These are phyloP conservation scores for Mycoemilia scoparia DNA, from an alignment of 192 early-diverging fungal species.

Conservation along the genomic window DNA sequence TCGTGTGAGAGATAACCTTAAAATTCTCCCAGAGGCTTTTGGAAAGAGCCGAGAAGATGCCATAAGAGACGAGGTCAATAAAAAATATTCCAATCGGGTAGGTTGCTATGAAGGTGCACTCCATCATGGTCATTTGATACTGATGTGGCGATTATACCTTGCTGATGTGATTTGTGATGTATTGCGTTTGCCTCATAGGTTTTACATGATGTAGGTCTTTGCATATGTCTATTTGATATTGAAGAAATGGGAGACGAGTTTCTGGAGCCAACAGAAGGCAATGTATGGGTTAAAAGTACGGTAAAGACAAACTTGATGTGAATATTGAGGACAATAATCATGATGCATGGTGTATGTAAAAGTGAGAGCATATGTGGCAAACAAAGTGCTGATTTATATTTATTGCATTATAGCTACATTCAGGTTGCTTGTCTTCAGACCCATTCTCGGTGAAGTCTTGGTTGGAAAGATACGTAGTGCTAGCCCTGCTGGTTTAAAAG, in stretches of 20 bases:
- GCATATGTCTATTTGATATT: slow-evolving; percentile 69
- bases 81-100: slow-evolving; percentile 83
- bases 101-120: too few relatives aligned
- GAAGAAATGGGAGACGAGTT: slow-evolving; percentile 65
- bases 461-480: slow-evolving; percentile 58
- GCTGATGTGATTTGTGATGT: neutral
- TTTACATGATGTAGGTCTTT: slow-evolving; percentile 77
- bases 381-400: too few relatives aligned
- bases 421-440: slow-evolving; percentile 75
- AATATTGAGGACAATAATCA: too few relatives aligned
- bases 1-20: slow-evolving; percentile 66
- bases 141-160: too few relatives aligned
- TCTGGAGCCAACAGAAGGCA: slow-evolving; percentile 67
- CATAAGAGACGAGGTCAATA: slow-evolving; percentile 73
- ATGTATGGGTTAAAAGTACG: slow-evolving; percentile 48
- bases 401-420: slow-evolving; percentile 40
- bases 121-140: too few relatives aligned
- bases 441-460: slow-evolving; percentile 75
- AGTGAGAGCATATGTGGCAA: neutral
- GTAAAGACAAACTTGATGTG: too few relatives aligned
- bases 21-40: slow-evolving; percentile 64
- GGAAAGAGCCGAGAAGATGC: slow-evolving; percentile 54
- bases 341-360: neutral
- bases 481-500: slow-evolving; percentile 43
- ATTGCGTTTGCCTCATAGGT: neutral